Conservation (phyloP, 2,329 filamentous ascomycete species). For the Xylariaceae sp. region DNA sequence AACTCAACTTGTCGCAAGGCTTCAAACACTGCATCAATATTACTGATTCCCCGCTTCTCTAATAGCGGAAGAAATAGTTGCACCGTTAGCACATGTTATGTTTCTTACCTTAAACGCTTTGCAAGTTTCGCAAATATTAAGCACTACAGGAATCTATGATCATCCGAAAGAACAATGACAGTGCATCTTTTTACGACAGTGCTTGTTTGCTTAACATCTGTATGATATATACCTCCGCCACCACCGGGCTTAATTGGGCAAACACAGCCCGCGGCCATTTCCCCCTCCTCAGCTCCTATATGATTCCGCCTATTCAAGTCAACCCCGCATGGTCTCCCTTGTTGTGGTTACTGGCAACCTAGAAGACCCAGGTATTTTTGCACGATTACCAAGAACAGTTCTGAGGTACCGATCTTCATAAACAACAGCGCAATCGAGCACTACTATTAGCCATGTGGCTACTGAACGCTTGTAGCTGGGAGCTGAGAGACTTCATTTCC, state of each 20-base stretch:
- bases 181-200: too few species aligned
- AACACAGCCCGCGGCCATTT: neutral
- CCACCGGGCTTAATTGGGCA: neutral
- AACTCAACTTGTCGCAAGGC: too few species aligned
- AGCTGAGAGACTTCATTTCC: slow-evolving; percentile 1
- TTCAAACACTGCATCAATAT: too few species aligned
- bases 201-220: too few species aligned
- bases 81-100: too few species aligned
- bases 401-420: neutral
- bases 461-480: slow-evolving; percentile 1
- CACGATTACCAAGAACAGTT: neutral
- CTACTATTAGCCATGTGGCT: slow-evolving; percentile 2
- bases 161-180: too few species aligned
- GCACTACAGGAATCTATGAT: too few species aligned
- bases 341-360: neutral
- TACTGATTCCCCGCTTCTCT: too few species aligned
- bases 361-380: neutral
- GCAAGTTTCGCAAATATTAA: too few species aligned
- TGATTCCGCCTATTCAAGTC: neutral
- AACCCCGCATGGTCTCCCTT: neutral
- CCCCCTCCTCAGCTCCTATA: neutral
- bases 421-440: neutral
- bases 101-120: too few species aligned
- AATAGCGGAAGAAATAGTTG: too few species aligned
- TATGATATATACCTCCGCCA: too few species aligned